These are phyloP conservation scores for Pichia gijzeniarum DNA, from an alignment of 805 yeast species.

Conservation along the genomic window DNA sequence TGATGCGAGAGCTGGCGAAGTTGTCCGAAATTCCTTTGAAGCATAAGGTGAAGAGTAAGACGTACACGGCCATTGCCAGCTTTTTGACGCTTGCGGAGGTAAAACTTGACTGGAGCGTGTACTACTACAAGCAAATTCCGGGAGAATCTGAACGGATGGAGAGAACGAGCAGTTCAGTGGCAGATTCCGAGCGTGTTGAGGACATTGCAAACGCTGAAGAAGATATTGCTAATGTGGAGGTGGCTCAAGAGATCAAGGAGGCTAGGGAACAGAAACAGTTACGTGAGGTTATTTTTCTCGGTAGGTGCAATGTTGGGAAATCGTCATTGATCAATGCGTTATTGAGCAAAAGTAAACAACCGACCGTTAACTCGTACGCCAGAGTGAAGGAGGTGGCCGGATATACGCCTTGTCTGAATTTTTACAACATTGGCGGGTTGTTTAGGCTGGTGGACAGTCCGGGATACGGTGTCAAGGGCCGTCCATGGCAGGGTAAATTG, in stretches of 20 bases:
- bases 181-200: too few relatives aligned
- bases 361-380: slow-evolving; percentile 34
- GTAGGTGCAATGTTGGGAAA: slow-evolving; percentile 82
- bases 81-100: slow-evolving; percentile 44
- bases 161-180: too few relatives aligned
- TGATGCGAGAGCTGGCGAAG: slow-evolving; percentile 15
- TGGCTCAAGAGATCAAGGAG: too few relatives aligned
- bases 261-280: slow-evolving; percentile 21
- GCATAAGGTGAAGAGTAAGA: slow-evolving; percentile 4
- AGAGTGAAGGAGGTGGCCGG: slow-evolving; percentile 31
- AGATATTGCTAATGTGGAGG: too few relatives aligned
- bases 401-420: slow-evolving; percentile 57
- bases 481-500: slow-evolving; percentile 58
- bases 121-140: slow-evolving; percentile 29
- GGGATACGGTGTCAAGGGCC: slow-evolving; percentile 79
- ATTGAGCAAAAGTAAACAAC: slow-evolving; percentile 34
- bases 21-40: slow-evolving; percentile 9
- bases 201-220: too few relatives aligned
- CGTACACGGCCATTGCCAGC: slow-evolving; percentile 20
- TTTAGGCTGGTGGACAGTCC: slow-evolving; percentile 78
- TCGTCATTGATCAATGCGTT: slow-evolving; percentile 67
- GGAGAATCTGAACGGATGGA: not conserved
- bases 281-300: slow-evolving; percentile 74
- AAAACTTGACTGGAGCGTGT: slow-evolving; percentile 55
- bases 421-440: slow-evolving; percentile 58